These are phyloP conservation scores for Cercospora janseana DNA, from an alignment of 2,329 filamentous ascomycete species.

Conservation along the genomic window DNA sequence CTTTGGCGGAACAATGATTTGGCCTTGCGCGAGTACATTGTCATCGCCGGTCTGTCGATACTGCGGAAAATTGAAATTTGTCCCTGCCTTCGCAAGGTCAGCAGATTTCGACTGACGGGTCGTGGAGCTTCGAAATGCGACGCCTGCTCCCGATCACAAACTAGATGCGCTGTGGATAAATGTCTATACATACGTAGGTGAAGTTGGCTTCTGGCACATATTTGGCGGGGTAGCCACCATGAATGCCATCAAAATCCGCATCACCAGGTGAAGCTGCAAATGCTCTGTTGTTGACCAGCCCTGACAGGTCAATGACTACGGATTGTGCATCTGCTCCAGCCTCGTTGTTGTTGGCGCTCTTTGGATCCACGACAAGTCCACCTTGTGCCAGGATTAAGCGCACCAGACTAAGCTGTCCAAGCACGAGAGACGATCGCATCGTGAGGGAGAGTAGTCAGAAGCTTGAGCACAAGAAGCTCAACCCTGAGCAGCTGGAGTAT, in stretches of 20 bases:
- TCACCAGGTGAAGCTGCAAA: conserved; percentile 40
- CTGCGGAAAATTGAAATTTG: conserved; percentile 40
- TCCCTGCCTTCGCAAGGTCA: too few species aligned
- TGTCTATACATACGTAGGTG: too few species aligned
- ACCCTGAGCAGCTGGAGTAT: not conserved
- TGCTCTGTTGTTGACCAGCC: conserved; percentile 38
- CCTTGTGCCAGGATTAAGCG: conserved; percentile 26
- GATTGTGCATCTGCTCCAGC: conserved; percentile 23
- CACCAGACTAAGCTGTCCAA: conserved; percentile 18
- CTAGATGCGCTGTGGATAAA: too few species aligned
- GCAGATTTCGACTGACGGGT: too few species aligned
- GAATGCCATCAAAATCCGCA: conserved; percentile 39
- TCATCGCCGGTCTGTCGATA: conserved; percentile 41
- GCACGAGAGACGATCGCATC: not conserved
- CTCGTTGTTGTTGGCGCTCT: conserved; percentile 28
- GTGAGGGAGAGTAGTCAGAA: not conserved
- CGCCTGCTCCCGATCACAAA: too few species aligned
- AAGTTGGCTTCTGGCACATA: conserved; percentile 39
- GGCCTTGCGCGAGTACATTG: conserved; percentile 42
- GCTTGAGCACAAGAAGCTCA: not conserved
- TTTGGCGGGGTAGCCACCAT: conserved; percentile 41
- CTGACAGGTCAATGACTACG: conserved; percentile 30
- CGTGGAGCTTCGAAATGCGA: too few species aligned
- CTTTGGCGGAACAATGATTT: conserved; percentile 36
- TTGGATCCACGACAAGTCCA: conserved; percentile 34